Conservation (phyloP, 108 stramenopile genomes). For the Parietichytrium sp. region DNA sequence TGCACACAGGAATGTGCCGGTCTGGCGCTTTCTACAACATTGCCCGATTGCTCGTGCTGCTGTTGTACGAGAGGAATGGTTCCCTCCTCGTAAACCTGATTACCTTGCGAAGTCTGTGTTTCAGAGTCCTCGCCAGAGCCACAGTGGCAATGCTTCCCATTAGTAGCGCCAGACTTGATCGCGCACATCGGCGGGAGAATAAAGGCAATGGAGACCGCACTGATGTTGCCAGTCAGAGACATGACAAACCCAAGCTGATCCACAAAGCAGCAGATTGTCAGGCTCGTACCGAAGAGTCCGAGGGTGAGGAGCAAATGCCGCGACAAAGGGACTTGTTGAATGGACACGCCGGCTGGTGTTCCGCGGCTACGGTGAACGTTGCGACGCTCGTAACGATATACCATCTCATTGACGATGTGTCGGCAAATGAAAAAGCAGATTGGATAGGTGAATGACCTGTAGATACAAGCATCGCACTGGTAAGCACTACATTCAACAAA, state of each 20-base stretch:
- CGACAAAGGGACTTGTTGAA: background rate
- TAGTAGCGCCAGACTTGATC: background rate
- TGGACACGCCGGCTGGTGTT: conserved; percentile 15
- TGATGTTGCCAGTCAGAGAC: background rate
- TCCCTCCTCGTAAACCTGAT: background rate
- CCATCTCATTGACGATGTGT: conserved; percentile 31
- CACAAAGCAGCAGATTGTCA: background rate
- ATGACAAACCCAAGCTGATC: conserved; percentile 25
- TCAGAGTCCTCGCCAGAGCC: background rate
- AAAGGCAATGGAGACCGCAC: conserved; percentile 12
- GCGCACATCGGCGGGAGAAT: conserved; percentile 19
- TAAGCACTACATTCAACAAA: no score
- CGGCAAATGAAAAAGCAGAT: conserved; percentile 40
- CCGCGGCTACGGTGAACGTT: background rate
- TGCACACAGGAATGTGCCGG: background rate
- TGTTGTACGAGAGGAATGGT: background rate
- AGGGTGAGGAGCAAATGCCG: background rate
- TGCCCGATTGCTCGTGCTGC: background rate
- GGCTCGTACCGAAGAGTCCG: background rate
- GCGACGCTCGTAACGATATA: background rate
- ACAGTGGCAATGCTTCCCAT: background rate
- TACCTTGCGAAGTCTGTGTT: background rate
- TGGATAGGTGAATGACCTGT: conserved; percentile 34
- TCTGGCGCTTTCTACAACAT: background rate
- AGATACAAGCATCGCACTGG: no score